Evolutionary conservation across 441 rosid species (phyloP).

Genomic region (Euphorbia corollata): DNA sequence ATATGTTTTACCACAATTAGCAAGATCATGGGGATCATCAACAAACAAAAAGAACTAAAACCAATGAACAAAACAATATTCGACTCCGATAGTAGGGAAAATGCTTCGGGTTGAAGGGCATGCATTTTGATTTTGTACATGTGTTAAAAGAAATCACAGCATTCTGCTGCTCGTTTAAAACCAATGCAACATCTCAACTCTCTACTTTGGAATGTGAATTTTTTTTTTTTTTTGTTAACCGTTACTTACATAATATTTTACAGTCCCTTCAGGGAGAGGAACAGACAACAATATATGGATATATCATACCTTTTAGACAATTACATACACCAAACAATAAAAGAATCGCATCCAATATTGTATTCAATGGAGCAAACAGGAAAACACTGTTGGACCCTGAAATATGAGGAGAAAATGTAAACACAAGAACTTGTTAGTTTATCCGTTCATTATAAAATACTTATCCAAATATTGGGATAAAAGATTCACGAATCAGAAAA

Average conservation of each 20-base stretch:
- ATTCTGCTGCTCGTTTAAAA: constrained; percentile 29
- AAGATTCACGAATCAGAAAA: background rate
- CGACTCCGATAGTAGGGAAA: too few species aligned
- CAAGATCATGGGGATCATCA: too few species aligned
- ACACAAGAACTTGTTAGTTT: background rate
- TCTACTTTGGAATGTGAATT: constrained; percentile 12
- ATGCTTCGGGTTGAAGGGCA: too few species aligned
- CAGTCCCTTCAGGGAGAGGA: constrained; percentile 32
- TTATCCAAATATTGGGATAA: background rate
- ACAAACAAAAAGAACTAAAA: too few species aligned
- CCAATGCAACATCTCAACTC: constrained; percentile 27
- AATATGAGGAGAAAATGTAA: background rate
- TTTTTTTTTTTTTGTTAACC: constrained; percentile 6
- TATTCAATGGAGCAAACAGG: constrained; percentile 27
- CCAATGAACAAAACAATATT: too few species aligned
- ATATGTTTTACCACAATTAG: too few species aligned
- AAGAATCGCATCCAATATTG: constrained; percentile 50
- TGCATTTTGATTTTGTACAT: constrained; percentile 24
- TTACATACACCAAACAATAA: constrained; percentile 52
- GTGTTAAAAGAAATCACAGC: constrained; percentile 12
- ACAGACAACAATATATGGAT: constrained; percentile 21
- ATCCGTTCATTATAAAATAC: background rate
- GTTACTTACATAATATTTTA: constrained; percentile 36
- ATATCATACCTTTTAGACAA: constrained; percentile 35
- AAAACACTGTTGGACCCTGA: constrained; percentile 36